These are phyloP conservation scores for Candida dubliniensis DNA, from an alignment of 1,139 yeast species.

Conservation along the genomic window DNA sequence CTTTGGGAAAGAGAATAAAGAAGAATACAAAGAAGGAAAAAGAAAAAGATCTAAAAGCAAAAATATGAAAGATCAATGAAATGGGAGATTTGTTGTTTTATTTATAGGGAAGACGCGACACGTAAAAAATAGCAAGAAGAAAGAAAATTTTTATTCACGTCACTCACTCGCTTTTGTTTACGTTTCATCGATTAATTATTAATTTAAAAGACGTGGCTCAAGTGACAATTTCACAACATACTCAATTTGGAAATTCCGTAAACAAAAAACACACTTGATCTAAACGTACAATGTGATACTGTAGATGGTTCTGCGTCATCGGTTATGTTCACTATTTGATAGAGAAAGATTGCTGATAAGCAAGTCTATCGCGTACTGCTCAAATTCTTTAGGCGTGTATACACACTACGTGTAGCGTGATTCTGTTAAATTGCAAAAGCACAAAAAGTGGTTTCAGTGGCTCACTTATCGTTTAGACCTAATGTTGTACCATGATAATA, in stretches of 20 bases:
- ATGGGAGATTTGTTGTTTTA: neutral
- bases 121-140: slow-evolving; percentile 1
- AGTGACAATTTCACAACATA: neutral
- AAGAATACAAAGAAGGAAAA: slow-evolving; percentile 1
- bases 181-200: slow-evolving; percentile 5
- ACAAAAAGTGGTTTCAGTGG: too few relatives aligned
- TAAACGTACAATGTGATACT: neutral
- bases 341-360: neutral
- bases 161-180: slow-evolving; percentile 3
- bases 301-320: neutral
- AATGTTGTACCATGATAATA: too few relatives aligned
- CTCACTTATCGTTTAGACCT: too few relatives aligned
- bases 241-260: slow-evolving; percentile 1
- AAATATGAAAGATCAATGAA: neutral
- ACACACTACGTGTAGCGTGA: too few relatives aligned
- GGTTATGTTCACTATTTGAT: neutral
- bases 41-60: neutral
- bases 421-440: too few relatives aligned
- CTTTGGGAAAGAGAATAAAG: slow-evolving; percentile 4
- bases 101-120: slow-evolving; percentile 6
- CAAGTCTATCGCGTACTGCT: too few relatives aligned
- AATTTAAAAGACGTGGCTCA: slow-evolving; percentile 5
- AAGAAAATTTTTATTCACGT: neutral
- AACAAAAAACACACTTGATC: neutral
- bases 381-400: too few relatives aligned